Conservation (phyloP, 192 early-diverging fungal genomes). For the Cetraspora pellucida region DNA sequence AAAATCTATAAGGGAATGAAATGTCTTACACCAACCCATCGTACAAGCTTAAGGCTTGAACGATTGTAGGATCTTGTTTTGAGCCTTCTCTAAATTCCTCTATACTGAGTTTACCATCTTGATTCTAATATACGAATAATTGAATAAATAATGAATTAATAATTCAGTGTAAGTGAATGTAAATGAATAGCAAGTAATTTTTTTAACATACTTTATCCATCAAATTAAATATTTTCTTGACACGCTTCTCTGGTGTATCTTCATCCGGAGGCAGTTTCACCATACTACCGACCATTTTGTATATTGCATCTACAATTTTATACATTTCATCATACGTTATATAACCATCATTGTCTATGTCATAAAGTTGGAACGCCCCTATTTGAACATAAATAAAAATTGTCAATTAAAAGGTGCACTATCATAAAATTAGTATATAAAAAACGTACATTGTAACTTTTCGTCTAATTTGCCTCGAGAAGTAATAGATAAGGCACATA, state of each 20-base stretch:
- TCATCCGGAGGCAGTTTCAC: conserved; percentile 89
- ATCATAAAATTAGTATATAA: not conserved
- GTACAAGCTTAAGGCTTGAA: conserved; percentile 86
- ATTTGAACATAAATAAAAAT: not conserved
- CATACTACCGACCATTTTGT: conserved; percentile 92
- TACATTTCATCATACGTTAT: conserved; percentile 91
- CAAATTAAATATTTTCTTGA: conserved; percentile 85
- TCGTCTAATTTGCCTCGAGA: conserved; percentile 82
- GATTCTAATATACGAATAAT: conserved; percentile 50
- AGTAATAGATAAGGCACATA: conserved; percentile 82
- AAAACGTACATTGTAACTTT: conserved; percentile 74
- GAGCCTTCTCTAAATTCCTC: conserved; percentile 90
- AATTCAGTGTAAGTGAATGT: not conserved
- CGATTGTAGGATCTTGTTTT: conserved; percentile 82
- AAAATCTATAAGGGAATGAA: too few relatives aligned
- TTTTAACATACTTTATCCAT: conserved; percentile 75
- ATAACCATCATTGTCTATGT: conserved; percentile 86
- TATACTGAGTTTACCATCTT: conserved; percentile 78
- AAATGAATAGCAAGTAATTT: not conserved
- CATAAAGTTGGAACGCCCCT: conserved; percentile 89
- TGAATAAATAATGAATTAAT: not conserved
- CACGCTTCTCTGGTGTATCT: conserved; percentile 87
- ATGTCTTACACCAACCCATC: conserved; percentile 75
- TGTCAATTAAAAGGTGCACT: not conserved
- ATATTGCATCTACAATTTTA: conserved; percentile 90